Evolutionary conservation across 306 rosid genomes (phyloP), one percentile per base, ranked within the genome.

Genomic region (Rubus parviflorus): DNA sequence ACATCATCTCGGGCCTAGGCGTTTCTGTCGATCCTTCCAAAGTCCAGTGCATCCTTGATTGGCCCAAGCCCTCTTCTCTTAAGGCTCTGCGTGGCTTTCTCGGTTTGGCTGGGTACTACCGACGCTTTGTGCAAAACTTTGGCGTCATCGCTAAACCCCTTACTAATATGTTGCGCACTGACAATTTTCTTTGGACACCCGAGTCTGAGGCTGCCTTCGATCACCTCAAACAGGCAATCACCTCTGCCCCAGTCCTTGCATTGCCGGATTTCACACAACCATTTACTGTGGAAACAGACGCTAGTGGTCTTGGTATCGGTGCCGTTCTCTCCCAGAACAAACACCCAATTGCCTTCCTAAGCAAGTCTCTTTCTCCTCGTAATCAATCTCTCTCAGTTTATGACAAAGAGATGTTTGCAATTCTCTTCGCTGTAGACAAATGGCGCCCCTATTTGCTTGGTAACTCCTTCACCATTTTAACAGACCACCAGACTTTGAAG

Each of bases 291-390:
- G 68, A 63, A 2, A 13, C 4, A 0, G 68, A 63, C 5, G 68
- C 23, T 0, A 30, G 5, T 0, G 12, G 12, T 0, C 0, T 1
- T 0, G 68, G 45, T 4, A 35, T 63, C 0, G 22, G 41, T 0
- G 41, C 3, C 0, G 41, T 60, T 0, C 1, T 60, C 12, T 60
- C 8, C 8, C 66, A 25, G 30, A 25, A 25, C 30, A 25, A 60
- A 12, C 41, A 60, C 17, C 41, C 66, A 4, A 60, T 60, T 3
- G 66, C 41, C 6, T 60, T 23, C 8, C 41, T 37, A 1, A 13
- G 5, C 0, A 35, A 63, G 68, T 1, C 41, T 0, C 1, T 63
- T 0, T 64, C 25, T 0, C 23, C 17, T 0, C 5, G 8, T 0
- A 37, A 64, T 1, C 46, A 35, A 6, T 0, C 22, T 0, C 3